Base-by-base conservation (phyloP, 176 grass and related monocot genomes). In the Oryza meridionalis region DNA sequence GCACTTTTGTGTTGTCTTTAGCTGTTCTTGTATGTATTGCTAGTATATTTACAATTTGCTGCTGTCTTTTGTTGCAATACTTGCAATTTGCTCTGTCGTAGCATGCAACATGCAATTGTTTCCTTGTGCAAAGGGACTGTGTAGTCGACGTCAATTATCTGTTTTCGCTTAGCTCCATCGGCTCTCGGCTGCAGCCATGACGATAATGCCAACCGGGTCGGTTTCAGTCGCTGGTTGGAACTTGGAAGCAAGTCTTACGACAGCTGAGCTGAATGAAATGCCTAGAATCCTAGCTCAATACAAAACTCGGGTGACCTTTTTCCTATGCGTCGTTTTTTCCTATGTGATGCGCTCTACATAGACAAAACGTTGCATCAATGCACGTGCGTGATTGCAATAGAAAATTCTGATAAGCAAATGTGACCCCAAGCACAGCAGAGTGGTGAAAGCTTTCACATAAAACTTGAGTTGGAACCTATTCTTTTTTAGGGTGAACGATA, bases 241-340 rank as follows among this genome's bases (percentile, higher is more conserved):
- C 1, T 33, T 64, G 0, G 65, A 69, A 15, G 22, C 13, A 15
- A 38, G 33, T 40, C 38, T 13, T 46, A 67, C 14, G 4, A 22
- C 66, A 76, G 44, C 77, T 33, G 76, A 76, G 44, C 77, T n/a
- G 76, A 26, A 29, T 33, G 84, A 26, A 29, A 29, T 25, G 42
- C 50, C 67, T 78, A 24, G 31, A 25, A 6, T 10, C 26, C 37
- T 27, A 19, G 29, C 9, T 3, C 14, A 19, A 16, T 66, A 27
- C 61, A 37, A 67, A 84, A 51, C 17, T 15, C 13, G 17, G 75
- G 25, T 5, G 12, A 61, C 12, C 40, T 25, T 38, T 66, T 24
- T 66, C 1, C 16, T 6, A 12, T 49, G 33, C 9, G 7, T 22
- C 43, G 8, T 5, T 67, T 29, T 33, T 40, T 40, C 38, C 38